Evolutionary conservation across 495 filamentous ascomycete species (phyloP).

Genomic region (Chaetomium tenue): DNA sequence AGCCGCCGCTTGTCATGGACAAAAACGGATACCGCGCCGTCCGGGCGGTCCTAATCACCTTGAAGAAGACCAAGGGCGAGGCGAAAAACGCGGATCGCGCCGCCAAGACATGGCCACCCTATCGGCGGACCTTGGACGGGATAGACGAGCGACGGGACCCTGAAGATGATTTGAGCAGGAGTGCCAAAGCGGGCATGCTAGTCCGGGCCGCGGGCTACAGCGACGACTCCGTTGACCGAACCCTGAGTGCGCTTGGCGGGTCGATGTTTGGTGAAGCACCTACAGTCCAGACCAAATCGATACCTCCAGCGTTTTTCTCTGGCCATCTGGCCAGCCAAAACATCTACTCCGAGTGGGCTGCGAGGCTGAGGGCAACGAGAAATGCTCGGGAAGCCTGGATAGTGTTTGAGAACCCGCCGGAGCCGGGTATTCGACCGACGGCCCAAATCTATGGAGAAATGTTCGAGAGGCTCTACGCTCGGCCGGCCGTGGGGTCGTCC

Average conservation of each 20-base stretch:
- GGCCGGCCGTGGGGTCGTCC: conserved; percentile 14
- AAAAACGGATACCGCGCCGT: conserved; percentile 40
- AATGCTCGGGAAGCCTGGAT: conserved; percentile 49
- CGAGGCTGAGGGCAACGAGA: conserved; percentile 41
- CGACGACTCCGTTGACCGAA: conserved; percentile 35
- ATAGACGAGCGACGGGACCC: conserved; percentile 42
- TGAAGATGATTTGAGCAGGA: conserved; percentile 45
- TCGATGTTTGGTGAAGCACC: conserved; percentile 33
- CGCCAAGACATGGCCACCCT: conserved; percentile 48
- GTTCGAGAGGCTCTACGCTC: conserved; percentile 45
- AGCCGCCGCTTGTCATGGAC: conserved; percentile 40
- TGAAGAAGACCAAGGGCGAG: conserved; percentile 42
- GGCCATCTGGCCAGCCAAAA: conserved; percentile 30
- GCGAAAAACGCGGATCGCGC: conserved; percentile 38
- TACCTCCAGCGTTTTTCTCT: conserved; percentile 27
- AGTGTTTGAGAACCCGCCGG: conserved; percentile 38
- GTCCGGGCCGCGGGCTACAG: conserved; percentile 45
- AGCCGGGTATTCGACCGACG: conserved; percentile 30
- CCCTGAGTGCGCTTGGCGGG: conserved; percentile 42
- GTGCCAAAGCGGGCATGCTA: conserved; percentile 40
- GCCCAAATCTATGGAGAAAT: conserved; percentile 44
- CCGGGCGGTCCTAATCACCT: conserved; percentile 39
- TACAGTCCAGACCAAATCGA: conserved; percentile 44
- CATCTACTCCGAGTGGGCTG: conserved; percentile 39
- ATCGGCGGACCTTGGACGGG: conserved; percentile 44